These are phyloP conservation scores for Ustilago curta DNA, from an alignment of 1,284 basidiomycete species.

Conservation along the genomic window DNA sequence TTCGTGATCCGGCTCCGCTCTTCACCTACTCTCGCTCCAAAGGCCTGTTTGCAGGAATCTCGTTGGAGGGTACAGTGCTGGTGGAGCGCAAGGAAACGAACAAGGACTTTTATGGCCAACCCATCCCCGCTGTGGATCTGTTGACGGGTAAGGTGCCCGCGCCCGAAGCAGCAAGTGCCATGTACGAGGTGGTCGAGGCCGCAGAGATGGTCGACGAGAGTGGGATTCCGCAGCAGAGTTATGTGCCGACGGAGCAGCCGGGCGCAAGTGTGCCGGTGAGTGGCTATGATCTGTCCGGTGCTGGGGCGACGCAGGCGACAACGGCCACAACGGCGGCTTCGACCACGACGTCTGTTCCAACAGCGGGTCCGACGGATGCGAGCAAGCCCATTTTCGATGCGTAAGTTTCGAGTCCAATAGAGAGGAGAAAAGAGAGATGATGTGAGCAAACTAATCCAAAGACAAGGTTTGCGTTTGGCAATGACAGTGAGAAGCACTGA, in stretches of 20 bases:
- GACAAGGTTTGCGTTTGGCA: neutral
- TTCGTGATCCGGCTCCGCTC: slow-evolving; percentile 94
- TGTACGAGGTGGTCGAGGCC: slow-evolving; percentile 93
- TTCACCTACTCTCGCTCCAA: slow-evolving; percentile 96
- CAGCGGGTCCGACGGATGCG: neutral
- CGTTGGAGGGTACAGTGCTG: slow-evolving; percentile 91
- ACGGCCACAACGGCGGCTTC: slow-evolving; percentile 11
- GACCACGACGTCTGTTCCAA: neutral
- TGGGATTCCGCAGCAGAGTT: slow-evolving; percentile 81
- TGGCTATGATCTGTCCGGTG: slow-evolving; percentile 36
- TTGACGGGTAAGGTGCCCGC: slow-evolving; percentile 92
- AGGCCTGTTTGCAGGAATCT: slow-evolving; percentile 93
- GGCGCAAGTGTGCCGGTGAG: slow-evolving; percentile 8
- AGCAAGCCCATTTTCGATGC: slow-evolving; percentile 51
- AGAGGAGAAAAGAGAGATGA: no score
- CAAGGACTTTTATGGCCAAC: slow-evolving; percentile 89
- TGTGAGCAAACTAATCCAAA: neutral
- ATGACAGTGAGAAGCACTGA: slow-evolving; percentile 13
- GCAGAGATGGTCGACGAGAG: slow-evolving; percentile 73
- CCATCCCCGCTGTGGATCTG: slow-evolving; percentile 88
- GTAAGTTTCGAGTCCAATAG: slow-evolving; percentile 10
- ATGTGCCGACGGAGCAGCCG: slow-evolving; percentile 75
- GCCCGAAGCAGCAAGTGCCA: slow-evolving; percentile 89
- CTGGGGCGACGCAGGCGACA: neutral
- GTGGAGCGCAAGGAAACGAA: slow-evolving; percentile 88